phyloP scores from a whole-genome alignment of 805 yeast species.

The Nakazawaea ambrosiae region DNA sequence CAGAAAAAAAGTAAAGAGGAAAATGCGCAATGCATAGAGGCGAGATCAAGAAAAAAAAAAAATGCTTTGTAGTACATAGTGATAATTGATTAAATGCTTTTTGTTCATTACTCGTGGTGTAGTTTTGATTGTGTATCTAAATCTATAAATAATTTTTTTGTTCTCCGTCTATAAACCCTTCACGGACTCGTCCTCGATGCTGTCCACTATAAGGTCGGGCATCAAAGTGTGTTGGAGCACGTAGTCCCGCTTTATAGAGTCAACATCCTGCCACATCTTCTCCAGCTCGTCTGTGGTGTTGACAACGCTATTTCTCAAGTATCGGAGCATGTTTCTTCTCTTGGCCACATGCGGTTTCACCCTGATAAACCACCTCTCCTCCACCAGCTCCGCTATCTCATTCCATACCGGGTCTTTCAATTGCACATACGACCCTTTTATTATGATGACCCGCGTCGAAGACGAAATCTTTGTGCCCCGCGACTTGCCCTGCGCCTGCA shows the following conservation, averaged over 20 bases:
- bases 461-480: conserved; percentile 18
- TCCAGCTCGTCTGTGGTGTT: conserved; percentile 24
- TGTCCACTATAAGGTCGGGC: conserved; percentile 11
- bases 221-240: conserved; percentile 9
- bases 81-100: no score
- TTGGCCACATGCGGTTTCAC: conserved; percentile 15
- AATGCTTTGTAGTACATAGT: no score
- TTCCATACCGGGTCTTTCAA: conserved; percentile 28
- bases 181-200: conserved; percentile 3
- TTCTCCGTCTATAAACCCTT: neutral
- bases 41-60: no score
- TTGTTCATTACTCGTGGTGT: no score
- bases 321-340: conserved; percentile 21
- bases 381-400: conserved; percentile 21
- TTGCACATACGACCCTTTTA: conserved; percentile 33
- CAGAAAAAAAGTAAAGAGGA: neutral
- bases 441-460: conserved; percentile 21
- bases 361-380: conserved; percentile 29
- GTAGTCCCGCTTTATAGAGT: conserved; percentile 26
- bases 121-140: neutral
- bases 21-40: neutral
- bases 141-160: neutral
- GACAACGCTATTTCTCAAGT: conserved; percentile 26
- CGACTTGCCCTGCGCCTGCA: conserved; percentile 10
- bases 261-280: conserved; percentile 29